Evolutionary conservation across 495 filamentous ascomycete species (phyloP), one percentile per base, ranked within the genome.

Genomic region (Cercophora scortea): DNA sequence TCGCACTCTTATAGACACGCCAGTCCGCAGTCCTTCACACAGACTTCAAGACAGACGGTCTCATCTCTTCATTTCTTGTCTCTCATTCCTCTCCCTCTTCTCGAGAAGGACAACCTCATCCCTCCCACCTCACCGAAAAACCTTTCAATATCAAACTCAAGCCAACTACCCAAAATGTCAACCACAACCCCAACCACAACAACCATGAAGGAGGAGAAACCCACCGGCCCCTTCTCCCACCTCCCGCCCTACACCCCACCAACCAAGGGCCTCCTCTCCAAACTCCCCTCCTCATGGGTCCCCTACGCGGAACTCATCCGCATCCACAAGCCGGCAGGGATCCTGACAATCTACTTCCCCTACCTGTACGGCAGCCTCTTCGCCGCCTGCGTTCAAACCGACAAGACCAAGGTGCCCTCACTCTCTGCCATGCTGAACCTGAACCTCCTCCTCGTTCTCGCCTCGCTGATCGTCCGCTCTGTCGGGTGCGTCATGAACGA

Each of bases 401-500:
- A 42, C 3, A 51, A 48, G 6, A 13, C 17, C 18, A 44, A 13
- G 8, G 8, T 9, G 2, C 42, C 42, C 16, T 16, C 15, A 1
- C 42, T 9, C 8, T 9, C 18, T 3, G 3, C 42, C 7, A 6
- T 11, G 3, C 34, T 50, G 3, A 6, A 10, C 3, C 34, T 50
- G 2, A 49, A 45, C 11, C 43, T 45, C 33, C 40, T 54, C 2
- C 49, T 61, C 1, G 40, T 63, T 19, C 50, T 42, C 3, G 54
- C 51, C 32, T 56, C 49, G 36, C 50, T 69, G 51, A 44, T 74
- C 41, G 41, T 72, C 15, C 70, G 74, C 6, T 57, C 57, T 11
- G 55, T 50, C 7, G 38, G 44, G 0, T 65, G 62, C 34, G 49
- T 53, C 50, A 77, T 72, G 71, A 79, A 80, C 52, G 74, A 79